Evolutionary conservation across 2,329 filamentous ascomycete species (phyloP), one percentile per base, ranked within the genome.

Genomic region (Monilinia vaccinii-corymbosi): DNA sequence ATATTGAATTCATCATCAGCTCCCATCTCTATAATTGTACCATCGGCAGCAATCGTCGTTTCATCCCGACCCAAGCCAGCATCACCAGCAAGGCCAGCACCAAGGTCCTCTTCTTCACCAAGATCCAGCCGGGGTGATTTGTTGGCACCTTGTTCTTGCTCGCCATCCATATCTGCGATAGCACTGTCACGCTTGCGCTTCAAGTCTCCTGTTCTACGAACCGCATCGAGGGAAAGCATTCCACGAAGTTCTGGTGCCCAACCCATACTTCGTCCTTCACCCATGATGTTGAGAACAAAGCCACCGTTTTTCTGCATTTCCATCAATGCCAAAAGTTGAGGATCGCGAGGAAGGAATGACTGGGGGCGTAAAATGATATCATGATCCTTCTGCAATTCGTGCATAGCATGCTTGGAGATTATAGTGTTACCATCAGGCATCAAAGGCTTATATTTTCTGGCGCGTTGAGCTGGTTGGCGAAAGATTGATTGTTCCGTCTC

Each of bases 111-210:
- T 40, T 88, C 86, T 21, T 88, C 86, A 28, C 82, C 85, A 50
- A 90, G 74, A 55, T 81, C 78, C 58, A 81, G 70, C 51, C 87
- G 85, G 58, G 91, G 83, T 51, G 84, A 86, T 75, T 91, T 89
- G 36, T 79, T 79, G 31, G 63, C 65, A 6, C 61, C 61, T 57
- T 83, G 80, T 32, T 64, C 81, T 83, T 88, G 88, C 38, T 83
- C 81, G 64, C 80, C 83, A 25, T 87, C 89, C 64, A 94, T 81
- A 69, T 93, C 91, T 48, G 88, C 89, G 64, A 94, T 84, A 28
- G 89, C 91, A 68, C 87, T 91, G 70, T 96, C 91, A 32, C 94
- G 86, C 80, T 99, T 99, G 61, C 94, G 84, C 81, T 97, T 99
- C 59, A 93, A 81, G 63, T 96, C 91, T 61, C 85, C 87, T 46